Percentiles rank a stretch among this genome's conserved stretches.
Conservation (phyloP, 78 protist genomes). For the Dictyostelium citrinum region DNA sequence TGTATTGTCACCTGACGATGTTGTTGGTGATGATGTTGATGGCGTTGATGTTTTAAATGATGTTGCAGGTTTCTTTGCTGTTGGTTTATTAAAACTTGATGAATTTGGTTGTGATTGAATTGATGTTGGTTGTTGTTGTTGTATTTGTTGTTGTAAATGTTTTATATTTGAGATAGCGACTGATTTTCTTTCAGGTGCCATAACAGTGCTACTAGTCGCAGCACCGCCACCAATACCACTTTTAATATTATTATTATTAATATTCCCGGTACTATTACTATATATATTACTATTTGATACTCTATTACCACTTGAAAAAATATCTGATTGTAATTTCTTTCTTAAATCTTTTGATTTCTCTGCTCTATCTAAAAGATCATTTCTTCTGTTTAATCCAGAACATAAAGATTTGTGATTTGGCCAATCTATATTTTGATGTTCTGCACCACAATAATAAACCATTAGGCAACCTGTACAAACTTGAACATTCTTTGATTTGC, state of each 20-base stretch:
- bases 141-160: slow-evolving; percentile 18
- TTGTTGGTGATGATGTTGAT: neutral
- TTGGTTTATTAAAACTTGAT: neutral
- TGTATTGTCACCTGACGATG: neutral
- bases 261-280: neutral
- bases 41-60: neutral
- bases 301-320: slow-evolving; percentile 4
- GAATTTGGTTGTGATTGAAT: neutral
- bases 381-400: slow-evolving; percentile 8
- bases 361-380: slow-evolving; percentile 23
- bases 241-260: neutral
- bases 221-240: neutral
- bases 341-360: slow-evolving; percentile 42
- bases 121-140: neutral
- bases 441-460: slow-evolving; percentile 50
- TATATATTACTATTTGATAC: neutral
- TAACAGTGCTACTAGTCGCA: neutral
- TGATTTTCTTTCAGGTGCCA: neutral
- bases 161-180: neutral
- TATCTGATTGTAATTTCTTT: neutral
- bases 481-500: slow-evolving; percentile 26
- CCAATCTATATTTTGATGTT: slow-evolving; percentile 49
- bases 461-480: slow-evolving; percentile 50
- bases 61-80: neutral
- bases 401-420: slow-evolving; percentile 6